Percentiles rank a stretch among this genome's conserved stretches.
These are phyloP conservation scores for Solanum tarapatanum DNA, from an alignment of 257 asterid species.

Conservation along the genomic window DNA sequence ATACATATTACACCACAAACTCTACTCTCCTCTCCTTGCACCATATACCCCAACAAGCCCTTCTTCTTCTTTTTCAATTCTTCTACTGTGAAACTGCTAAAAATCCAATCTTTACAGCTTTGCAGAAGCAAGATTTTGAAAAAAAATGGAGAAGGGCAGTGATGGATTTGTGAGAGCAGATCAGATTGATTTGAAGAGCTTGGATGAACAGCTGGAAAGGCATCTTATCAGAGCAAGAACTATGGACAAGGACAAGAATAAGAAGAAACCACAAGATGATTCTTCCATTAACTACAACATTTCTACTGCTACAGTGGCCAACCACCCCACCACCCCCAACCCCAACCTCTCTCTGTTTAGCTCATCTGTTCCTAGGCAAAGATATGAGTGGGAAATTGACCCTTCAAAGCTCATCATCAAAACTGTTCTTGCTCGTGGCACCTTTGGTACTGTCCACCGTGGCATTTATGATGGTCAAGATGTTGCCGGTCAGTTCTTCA, in stretches of 20 bases:
- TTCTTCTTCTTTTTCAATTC: not conserved
- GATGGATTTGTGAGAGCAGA: conserved; percentile 80
- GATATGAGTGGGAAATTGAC: conserved; percentile 88
- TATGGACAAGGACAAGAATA: conserved; percentile 58
- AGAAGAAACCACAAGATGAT: conserved; percentile 23
- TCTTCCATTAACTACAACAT: conserved; percentile 10
- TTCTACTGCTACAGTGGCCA: not conserved
- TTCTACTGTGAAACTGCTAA: not conserved
- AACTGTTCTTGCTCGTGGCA: conserved; percentile 68
- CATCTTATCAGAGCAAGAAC: conserved; percentile 57
- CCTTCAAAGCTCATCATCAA: conserved; percentile 58
- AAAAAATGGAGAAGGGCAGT: conserved; percentile 54
- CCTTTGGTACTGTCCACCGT: conserved; percentile 85
- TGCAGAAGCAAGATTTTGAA: not conserved
- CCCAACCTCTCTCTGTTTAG: conserved; percentile 2
- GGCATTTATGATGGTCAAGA: conserved; percentile 76
- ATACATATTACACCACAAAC: not conserved
- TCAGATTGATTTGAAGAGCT: conserved; percentile 79
- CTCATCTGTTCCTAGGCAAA: conserved; percentile 24
- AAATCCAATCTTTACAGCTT: not conserved
- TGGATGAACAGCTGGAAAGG: conserved; percentile 75
- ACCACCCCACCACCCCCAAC: not conserved
- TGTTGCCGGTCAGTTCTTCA: conserved; percentile 59
- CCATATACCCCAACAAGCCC: not conserved
- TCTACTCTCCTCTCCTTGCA: not conserved